These are phyloP conservation scores for Haberlea rhodopensis DNA, from an alignment of 257 asterid species.

Conservation along the genomic window DNA sequence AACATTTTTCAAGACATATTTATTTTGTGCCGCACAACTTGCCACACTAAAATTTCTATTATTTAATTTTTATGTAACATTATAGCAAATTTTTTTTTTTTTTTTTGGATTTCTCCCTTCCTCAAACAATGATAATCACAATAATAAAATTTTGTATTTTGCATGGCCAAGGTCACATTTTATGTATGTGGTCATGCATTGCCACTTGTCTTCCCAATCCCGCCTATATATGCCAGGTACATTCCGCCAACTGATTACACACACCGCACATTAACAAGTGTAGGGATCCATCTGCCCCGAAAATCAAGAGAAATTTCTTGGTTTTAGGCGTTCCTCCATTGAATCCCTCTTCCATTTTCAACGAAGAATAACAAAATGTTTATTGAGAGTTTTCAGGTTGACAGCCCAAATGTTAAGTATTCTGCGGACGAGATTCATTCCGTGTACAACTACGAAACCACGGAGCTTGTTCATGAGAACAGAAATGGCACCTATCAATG, in stretches of 20 bases:
- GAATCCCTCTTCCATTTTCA: not conserved
- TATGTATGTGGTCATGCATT: not conserved
- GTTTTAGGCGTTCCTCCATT: not conserved
- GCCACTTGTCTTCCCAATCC: conserved; percentile 12
- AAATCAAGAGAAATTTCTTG: not conserved
- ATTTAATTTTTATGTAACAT: too few relatives aligned
- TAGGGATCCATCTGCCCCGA: too few relatives aligned
- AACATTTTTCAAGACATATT: not conserved
- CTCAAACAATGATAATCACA: not conserved
- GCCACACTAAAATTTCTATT: not conserved
- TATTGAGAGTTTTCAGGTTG: conserved; percentile 84
- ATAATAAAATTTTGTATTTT: conserved; percentile 11
- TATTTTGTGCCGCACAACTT: not conserved
- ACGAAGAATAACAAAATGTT: conserved; percentile 46
- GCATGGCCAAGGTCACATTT: conserved; percentile 51
- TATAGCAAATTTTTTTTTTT: not conserved
- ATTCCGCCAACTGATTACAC: not conserved
- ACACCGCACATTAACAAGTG: not conserved
- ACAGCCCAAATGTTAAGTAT: conserved; percentile 89
- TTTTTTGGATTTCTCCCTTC: too few relatives aligned
- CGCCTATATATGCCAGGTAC: conserved; percentile 16
- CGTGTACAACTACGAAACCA: conserved; percentile 75
- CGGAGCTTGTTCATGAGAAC: conserved; percentile 88
- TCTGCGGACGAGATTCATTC: conserved; percentile 72
- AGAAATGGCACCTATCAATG: conserved; percentile 74